Conservation (phyloP, 768 basidiomycete genomes). For the Lactifluus rugatus region DNA sequence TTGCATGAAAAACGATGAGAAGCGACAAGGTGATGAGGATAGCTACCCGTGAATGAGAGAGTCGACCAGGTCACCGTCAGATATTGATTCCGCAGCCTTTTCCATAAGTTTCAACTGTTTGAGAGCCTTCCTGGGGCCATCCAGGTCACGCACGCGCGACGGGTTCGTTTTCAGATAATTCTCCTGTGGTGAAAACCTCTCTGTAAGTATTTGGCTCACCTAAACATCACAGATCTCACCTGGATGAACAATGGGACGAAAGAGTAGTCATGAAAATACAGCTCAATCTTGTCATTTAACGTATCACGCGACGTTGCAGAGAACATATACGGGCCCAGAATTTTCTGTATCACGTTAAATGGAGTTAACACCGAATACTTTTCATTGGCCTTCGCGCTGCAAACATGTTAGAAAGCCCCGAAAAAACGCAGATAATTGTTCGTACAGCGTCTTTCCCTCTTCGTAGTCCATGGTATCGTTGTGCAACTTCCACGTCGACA, state of each 20-base stretch:
- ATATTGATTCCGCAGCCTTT: slow-evolving; percentile 83
- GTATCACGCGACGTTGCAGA: slow-evolving; percentile 72
- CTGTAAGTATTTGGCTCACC: neutral
- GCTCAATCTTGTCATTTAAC: slow-evolving; percentile 84
- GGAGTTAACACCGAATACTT: slow-evolving; percentile 88
- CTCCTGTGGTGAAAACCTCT: slow-evolving; percentile 43
- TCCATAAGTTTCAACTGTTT: slow-evolving; percentile 77
- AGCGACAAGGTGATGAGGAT: neutral
- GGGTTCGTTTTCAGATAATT: slow-evolving; percentile 89
- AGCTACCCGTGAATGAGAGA: slow-evolving; percentile 83
- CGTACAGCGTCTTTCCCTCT: slow-evolving; percentile 83
- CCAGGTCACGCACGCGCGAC: slow-evolving; percentile 42
- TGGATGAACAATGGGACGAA: slow-evolving; percentile 95
- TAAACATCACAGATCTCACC: slow-evolving; percentile 33
- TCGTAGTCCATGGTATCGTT: slow-evolving; percentile 79
- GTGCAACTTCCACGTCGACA: slow-evolving; percentile 94
- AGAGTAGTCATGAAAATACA: slow-evolving; percentile 94
- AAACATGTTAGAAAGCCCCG: neutral
- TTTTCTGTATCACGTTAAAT: slow-evolving; percentile 82
- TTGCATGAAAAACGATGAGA: neutral
- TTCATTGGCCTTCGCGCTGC: slow-evolving; percentile 68
- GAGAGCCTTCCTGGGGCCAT: slow-evolving; percentile 54
- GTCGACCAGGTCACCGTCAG: slow-evolving; percentile 92
- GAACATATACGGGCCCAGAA: slow-evolving; percentile 89
- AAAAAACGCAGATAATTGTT: slow-evolving; percentile 14